Evolutionary conservation across 805 yeast species (phyloP).

Genomic region (Myxozyma geophila): DNA sequence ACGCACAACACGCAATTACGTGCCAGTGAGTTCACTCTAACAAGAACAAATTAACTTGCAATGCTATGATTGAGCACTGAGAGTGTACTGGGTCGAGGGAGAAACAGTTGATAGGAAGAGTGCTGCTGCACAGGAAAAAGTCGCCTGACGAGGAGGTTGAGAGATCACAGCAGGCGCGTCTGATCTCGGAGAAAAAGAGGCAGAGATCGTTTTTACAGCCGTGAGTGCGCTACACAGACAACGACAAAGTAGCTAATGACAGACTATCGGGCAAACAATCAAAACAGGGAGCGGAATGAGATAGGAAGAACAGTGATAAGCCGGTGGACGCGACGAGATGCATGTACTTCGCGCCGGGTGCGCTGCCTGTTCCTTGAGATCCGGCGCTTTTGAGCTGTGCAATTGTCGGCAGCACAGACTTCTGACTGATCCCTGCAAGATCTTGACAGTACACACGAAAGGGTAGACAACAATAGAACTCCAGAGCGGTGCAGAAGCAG

Average conservation of each 20-base stretch:
- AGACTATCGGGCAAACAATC: not conserved
- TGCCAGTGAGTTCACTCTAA: not conserved
- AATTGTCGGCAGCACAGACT: too few relatives aligned
- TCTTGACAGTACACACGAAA: too few relatives aligned
- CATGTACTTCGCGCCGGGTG: too few relatives aligned
- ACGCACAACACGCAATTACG: constrained; percentile 1
- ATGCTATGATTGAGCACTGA: too few relatives aligned
- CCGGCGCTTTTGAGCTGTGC: too few relatives aligned
- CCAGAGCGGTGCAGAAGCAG: not conserved
- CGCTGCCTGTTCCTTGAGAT: too few relatives aligned
- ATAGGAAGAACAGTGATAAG: too few relatives aligned
- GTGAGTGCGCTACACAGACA: not conserved
- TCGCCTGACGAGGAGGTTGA: not conserved
- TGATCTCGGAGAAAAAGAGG: not conserved
- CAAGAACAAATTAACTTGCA: not conserved
- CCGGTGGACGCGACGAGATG: too few relatives aligned
- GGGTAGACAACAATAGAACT: too few relatives aligned
- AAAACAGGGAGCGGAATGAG: too few relatives aligned
- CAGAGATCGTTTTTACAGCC: not conserved
- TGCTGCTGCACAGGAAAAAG: constrained; percentile 1
- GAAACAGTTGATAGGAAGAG: not conserved
- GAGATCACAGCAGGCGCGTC: not conserved
- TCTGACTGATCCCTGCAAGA: too few relatives aligned
- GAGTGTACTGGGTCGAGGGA: not conserved
- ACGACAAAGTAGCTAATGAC: not conserved